phyloP scores from a whole-genome alignment of 2,329 filamentous ascomycete genomes.

The Coniosporium tulheliwenetii region DNA sequence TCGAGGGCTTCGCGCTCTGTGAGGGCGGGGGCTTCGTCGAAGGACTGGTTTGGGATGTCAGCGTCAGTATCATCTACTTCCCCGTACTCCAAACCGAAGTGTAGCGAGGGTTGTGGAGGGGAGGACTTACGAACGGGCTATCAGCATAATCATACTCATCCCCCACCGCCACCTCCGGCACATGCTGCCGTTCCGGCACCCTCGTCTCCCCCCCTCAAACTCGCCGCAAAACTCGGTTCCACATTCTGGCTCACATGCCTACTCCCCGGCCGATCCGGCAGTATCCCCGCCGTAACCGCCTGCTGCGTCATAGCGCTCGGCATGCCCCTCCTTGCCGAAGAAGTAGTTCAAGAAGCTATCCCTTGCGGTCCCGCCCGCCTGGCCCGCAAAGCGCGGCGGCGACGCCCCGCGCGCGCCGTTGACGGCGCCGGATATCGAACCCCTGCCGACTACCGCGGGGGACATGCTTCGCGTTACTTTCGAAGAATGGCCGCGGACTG shows the following conservation, averaged over 20 bases:
- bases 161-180: constrained; percentile 23
- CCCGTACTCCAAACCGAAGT: constrained; percentile 21
- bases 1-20: constrained; percentile 95
- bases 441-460: constrained; percentile 47
- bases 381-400: constrained; percentile 45
- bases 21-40: constrained; percentile 60
- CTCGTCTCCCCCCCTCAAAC: constrained; percentile 57
- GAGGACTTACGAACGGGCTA: constrained; percentile 42
- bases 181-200: constrained; percentile 23
- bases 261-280: constrained; percentile 19
- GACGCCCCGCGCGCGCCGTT: constrained; percentile 44
- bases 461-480: constrained; percentile 66
- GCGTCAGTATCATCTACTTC: constrained; percentile 18
- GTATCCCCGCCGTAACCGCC: constrained; percentile 1
- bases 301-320: constrained; percentile 12
- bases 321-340: constrained; percentile 80
- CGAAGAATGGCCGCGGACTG: constrained; percentile 42
- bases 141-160: constrained; percentile 26
- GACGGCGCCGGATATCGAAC: constrained; percentile 29
- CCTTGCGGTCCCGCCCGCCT: constrained; percentile 47
- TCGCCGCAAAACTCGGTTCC: constrained; percentile 72
- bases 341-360: constrained; percentile 98
- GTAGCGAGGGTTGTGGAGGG: constrained; percentile 2
- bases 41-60: constrained; percentile 12
- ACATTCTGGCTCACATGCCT: constrained; percentile 64